Conservation (phyloP, 306 rosid genomes). For the Castanea sativa region DNA sequence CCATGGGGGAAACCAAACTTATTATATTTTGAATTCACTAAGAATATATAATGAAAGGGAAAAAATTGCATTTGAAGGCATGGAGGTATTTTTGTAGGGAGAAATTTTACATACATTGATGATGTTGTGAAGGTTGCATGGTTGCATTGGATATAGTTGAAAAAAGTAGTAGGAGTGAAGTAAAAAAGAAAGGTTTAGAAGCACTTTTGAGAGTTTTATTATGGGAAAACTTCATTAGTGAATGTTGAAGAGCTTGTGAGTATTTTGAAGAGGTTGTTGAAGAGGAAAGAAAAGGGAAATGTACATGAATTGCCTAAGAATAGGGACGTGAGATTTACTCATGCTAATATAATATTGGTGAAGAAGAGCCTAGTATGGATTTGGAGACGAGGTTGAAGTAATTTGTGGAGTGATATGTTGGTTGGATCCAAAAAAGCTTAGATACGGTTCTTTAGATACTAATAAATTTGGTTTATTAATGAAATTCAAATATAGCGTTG, state of each 20-base stretch:
- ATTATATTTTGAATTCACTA: slow-evolving; percentile 38
- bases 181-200: slow-evolving; percentile 16
- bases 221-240: slow-evolving; percentile 35
- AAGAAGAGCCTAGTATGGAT: slow-evolving; percentile 29
- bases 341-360: slow-evolving; percentile 31
- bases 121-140: slow-evolving; percentile 37
- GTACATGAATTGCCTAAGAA: slow-evolving; percentile 22
- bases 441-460: no score
- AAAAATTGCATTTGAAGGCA: slow-evolving; percentile 20
- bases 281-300: slow-evolving; percentile 21
- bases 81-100: slow-evolving; percentile 22
- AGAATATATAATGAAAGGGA: slow-evolving; percentile 26
- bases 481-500: no score
- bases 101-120: slow-evolving; percentile 44
- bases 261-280: slow-evolving; percentile 37
- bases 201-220: slow-evolving; percentile 34
- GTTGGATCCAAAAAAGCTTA: no score
- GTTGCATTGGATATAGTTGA: slow-evolving; percentile 36
- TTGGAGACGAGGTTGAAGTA: slow-evolving; percentile 37
- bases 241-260: slow-evolving; percentile 26
- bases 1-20: slow-evolving; percentile 47
- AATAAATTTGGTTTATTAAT: no score
- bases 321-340: slow-evolving; percentile 33
- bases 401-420: slow-evolving; percentile 35
- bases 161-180: slow-evolving; percentile 35